phyloP scores from a whole-genome alignment of 2,329 filamentous ascomycete species.

The Tetracladium maxilliforme region DNA sequence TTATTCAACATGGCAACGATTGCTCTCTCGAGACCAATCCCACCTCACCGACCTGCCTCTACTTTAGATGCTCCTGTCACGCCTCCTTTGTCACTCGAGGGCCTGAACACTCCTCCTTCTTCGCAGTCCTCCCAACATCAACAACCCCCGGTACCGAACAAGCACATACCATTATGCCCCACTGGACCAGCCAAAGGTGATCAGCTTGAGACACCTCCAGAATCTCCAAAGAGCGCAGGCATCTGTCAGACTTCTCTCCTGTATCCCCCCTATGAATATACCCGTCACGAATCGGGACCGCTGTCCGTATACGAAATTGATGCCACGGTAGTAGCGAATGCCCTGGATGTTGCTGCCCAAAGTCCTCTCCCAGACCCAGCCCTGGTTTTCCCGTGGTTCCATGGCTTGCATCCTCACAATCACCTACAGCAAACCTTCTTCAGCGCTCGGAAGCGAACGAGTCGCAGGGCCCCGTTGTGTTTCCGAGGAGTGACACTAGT shows the following conservation, averaged over 20 bases:
- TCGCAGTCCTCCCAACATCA: no score
- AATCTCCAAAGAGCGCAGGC: no score
- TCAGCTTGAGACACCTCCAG: constrained; percentile 45
- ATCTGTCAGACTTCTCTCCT: constrained; percentile 53
- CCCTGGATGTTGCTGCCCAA: constrained; percentile 60
- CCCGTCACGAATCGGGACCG: constrained; percentile 30
- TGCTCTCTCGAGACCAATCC: constrained; percentile 14
- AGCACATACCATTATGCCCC: constrained; percentile 81
- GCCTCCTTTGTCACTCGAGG: constrained; percentile 34
- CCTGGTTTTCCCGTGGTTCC: constrained; percentile 91
- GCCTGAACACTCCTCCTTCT: constrained; percentile 33
- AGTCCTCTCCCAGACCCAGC: constrained; percentile 74
- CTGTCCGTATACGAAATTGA: constrained; percentile 60
- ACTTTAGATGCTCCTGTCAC: constrained; percentile 29
- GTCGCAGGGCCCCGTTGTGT: constrained; percentile 58
- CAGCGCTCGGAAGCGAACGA: constrained; percentile 55
- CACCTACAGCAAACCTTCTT: constrained; percentile 86
- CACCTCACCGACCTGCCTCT: constrained; percentile 15
- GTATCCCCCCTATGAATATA: constrained; percentile 55
- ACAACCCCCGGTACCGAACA: constrained; percentile 70
- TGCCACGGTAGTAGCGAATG: constrained; percentile 51
- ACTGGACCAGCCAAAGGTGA: constrained; percentile 50
- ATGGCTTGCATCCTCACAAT: constrained; percentile 82
- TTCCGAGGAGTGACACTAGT: constrained; percentile 73
- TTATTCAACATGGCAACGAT: constrained; percentile 13